Conservation (phyloP, 345 rosid species). For the Dovyalis caffra region DNA sequence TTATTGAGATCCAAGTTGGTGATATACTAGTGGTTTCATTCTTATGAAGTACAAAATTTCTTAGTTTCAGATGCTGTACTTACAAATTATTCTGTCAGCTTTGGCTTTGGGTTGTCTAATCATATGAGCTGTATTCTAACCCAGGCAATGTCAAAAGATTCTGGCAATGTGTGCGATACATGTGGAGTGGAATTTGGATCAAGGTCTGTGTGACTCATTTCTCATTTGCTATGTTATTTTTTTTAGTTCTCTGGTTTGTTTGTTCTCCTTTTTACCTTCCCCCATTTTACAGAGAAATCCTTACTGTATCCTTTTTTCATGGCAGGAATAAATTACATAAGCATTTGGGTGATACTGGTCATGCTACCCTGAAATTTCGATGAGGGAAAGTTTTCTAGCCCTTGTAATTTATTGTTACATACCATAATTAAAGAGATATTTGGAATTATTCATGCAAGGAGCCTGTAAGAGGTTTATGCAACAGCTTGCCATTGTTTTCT, state of each 20-base stretch:
- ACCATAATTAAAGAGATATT: too few relatives aligned
- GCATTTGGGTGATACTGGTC: slow-evolving; percentile 80
- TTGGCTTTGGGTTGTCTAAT: slow-evolving; percentile 4
- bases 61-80: background rate
- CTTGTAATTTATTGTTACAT: too few relatives aligned
- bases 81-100: background rate
- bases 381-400: slow-evolving; percentile 18
- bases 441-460: too few relatives aligned
- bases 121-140: slow-evolving; percentile 6
- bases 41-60: background rate
- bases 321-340: slow-evolving; percentile 71
- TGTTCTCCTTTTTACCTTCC: background rate
- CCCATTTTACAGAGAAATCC: background rate
- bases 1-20: background rate
- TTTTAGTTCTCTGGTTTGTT: background rate
- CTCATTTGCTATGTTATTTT: background rate
- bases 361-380: slow-evolving; percentile 56
- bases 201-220: slow-evolving; percentile 40
- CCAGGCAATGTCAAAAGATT: slow-evolving; percentile 60
- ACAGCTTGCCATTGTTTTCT: too few relatives aligned
- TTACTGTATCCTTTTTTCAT: background rate
- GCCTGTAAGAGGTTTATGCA: too few relatives aligned
- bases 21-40: background rate
- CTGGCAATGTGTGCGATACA: slow-evolving; percentile 58
- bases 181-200: slow-evolving; percentile 89